Evolutionary conservation across 2,329 filamentous ascomycete species (phyloP).

Genomic region (Elsinoe arachidis): DNA sequence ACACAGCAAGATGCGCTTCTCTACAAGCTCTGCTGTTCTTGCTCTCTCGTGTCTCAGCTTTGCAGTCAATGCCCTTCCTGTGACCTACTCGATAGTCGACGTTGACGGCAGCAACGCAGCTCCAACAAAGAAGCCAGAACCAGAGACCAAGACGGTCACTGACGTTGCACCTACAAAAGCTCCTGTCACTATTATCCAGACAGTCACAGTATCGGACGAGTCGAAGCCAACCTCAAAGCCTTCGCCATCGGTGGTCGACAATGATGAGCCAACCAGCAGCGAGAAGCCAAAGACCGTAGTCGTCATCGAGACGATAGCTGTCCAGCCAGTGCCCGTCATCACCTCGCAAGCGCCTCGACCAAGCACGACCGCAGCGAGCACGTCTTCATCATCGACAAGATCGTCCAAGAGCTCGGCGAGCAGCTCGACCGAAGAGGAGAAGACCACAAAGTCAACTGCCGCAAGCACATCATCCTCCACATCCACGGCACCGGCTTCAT

Average conservation of each 20-base stretch:
- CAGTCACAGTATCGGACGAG: not conserved
- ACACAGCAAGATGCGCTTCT: conserved; percentile 5
- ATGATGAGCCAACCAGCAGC: not conserved
- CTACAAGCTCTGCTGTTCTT: not conserved
- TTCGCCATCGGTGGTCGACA: conserved; percentile 1
- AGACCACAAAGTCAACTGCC: not conserved
- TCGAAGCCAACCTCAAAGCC: not conserved
- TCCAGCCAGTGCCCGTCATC: not conserved
- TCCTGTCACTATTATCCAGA: conserved; percentile 10
- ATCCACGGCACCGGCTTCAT: not conserved
- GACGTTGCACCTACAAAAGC: not conserved
- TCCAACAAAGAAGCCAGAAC: not conserved
- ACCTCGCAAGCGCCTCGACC: not conserved
- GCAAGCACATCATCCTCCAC: not conserved
- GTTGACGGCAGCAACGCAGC: conserved; percentile 13
- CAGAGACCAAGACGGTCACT: conserved; percentile 5
- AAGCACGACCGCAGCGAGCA: not conserved
- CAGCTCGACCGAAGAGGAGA: not conserved
- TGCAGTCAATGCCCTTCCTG: not conserved
- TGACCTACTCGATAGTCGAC: conserved; percentile 14
- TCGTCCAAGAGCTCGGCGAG: not conserved
- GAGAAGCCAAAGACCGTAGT: conserved; percentile 1
- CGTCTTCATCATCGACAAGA: not conserved
- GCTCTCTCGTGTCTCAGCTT: conserved; percentile 7
- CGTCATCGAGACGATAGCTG: conserved; percentile 3